Base-by-base conservation (phyloP, 78 protist species). In the Acrasis kona region DNA sequence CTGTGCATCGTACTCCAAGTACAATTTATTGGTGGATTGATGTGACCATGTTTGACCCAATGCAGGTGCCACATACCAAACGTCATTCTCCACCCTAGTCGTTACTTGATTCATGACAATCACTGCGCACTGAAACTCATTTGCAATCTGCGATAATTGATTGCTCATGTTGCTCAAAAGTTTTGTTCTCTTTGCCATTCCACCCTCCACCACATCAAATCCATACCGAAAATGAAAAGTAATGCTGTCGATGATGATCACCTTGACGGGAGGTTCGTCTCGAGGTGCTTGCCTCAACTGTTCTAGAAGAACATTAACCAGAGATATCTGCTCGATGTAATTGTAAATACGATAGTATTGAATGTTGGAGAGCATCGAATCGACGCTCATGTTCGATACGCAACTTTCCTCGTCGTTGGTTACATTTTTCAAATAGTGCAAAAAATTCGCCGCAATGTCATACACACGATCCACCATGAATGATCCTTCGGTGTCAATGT, bases 221-320 rank as follows among this genome's bases (percentile, higher is more conserved):
- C 77, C 72, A 65, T 65, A 42, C 19, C 85, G 81, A 19, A 81
- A 66, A 65, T 79, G 82, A 71, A 81, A 79, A n/a, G 85, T 74
- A 27, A 81, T 1, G 30, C 84, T 77, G 69, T 81, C 85, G 41
- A 81, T 10, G 9, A 81, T 76, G 19, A 81, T 27, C 35, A 81
- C 64, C 3, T 10, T 2, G 32, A 79, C 50, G 41, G 29, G 68
- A 41, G 79, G 3, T 10, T 5, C 27, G 32, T 66, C 50, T 39
- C 30, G 68, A 41, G 79, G 3, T 10, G 5, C 27, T 10, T 4
- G 41, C 5, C 0, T 8, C 10, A 64, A 2, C n/a, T 74, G 41
- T 3, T 3, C 30, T 29, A 10, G 27, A 0, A 81, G 81, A n/a
- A 0, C 19, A 6, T 32, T n/a, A 28, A 38, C 66, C 34, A 5